These are phyloP conservation scores for Alternaria atra DNA, from an alignment of 2,329 filamentous ascomycete genomes.

Conservation along the genomic window DNA sequence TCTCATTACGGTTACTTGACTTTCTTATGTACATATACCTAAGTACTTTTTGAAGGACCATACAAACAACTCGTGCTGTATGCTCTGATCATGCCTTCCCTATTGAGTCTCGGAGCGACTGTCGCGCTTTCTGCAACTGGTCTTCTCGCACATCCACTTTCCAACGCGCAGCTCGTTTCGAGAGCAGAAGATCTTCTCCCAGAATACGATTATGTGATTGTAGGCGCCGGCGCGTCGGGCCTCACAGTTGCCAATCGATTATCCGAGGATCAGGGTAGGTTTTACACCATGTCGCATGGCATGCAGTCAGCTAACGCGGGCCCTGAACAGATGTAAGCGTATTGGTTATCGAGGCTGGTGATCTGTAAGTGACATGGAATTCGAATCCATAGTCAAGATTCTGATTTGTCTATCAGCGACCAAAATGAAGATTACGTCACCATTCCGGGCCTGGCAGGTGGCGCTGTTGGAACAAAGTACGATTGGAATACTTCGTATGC, in stretches of 20 bases:
- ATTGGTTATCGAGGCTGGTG: slow-evolving; percentile 35
- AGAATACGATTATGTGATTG: slow-evolving; percentile 39
- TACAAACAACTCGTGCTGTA: neutral
- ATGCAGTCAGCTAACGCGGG: neutral
- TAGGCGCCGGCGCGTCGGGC: slow-evolving; percentile 38
- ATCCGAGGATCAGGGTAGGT: slow-evolving; percentile 31
- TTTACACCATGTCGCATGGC: too few species aligned
- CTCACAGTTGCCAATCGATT: slow-evolving; percentile 42
- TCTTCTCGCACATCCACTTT: slow-evolving; percentile 28
- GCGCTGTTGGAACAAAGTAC: slow-evolving; percentile 35
- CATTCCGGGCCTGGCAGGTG: slow-evolving; percentile 36
- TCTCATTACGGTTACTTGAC: slow-evolving; percentile 4
- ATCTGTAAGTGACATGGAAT: slow-evolving; percentile 22
- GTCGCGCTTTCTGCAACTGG: slow-evolving; percentile 22
- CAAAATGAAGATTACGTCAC: slow-evolving; percentile 33
- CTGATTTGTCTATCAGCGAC: slow-evolving; percentile 24
- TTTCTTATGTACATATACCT: slow-evolving; percentile 2
- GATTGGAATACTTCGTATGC: slow-evolving; percentile 37
- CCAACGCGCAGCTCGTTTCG: slow-evolving; percentile 21
- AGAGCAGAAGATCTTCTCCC: slow-evolving; percentile 23
- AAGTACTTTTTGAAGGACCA: neutral
- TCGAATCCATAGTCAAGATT: neutral
- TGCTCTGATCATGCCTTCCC: slow-evolving; percentile 19
- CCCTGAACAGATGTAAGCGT: slow-evolving; percentile 24
- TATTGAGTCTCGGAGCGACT: slow-evolving; percentile 14